Base-by-base conservation (phyloP, 495 filamentous ascomycete genomes). In the Neurospora sp. region DNA sequence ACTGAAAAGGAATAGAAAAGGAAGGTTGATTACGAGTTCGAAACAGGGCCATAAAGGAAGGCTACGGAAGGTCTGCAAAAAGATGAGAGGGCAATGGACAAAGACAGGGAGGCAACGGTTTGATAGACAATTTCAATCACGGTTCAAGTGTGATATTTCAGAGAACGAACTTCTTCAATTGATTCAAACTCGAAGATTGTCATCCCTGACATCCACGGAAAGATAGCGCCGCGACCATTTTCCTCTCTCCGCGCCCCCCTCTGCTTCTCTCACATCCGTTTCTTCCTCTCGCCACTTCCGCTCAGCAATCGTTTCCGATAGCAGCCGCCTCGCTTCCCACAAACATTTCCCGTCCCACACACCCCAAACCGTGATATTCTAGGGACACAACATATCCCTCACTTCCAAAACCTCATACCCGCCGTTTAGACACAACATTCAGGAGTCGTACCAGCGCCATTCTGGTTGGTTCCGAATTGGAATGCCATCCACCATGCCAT, bases 401-500 rank as follows among this genome's bases (percentile, higher is more conserved):
- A 66, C 54, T 12, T 62, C 54, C 54, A 31, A 62, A 62, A 12
- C 54, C 54, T 62, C 12, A 16, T 35, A 62, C 1, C 54, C 54
- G 54, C 27, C 54, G 54, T 27, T 16, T 35, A 62, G 12, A 62
- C 27, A 35, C 54, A 66, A 18, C 54, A 18, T 66, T 10, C 54
- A 35, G 54, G 14, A 35, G 54, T 66, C 54, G 54, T 66, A 16
- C 27, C 54, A 66, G 54, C 27, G 31, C 35, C 27, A 27, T 27
- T 27, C 27, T 27, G 27, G 27, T 2, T 66, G 54, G 27, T 35
- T 18, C 27, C 54, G 14, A 66, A 66, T 66, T 66, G 14, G 54
- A 39, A 75, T 73, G 62, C 48, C 38, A 37, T 27, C 35, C 72
- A 86, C 71, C 70, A 91, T 91, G 89, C 85, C 92, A 1, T 93